Conservation (phyloP, 2,329 filamentous ascomycete species). For the Furcasterigmium furcatum region DNA sequence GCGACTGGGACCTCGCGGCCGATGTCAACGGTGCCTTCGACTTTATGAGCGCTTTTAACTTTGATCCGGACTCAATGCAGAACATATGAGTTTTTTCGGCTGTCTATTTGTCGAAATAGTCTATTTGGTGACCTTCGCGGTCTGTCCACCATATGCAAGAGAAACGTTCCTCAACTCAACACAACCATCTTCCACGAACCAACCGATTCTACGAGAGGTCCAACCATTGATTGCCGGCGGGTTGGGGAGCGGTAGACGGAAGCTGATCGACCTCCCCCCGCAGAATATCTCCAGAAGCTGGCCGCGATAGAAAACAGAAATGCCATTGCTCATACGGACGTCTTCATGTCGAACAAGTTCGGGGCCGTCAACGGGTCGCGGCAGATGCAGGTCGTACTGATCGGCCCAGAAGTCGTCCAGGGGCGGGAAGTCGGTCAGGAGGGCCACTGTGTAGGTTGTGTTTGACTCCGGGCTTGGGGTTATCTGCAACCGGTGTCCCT, state of each 20-base stretch:
- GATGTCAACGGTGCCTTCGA: slow-evolving; percentile 23
- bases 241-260: slow-evolving; percentile 17
- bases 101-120: no score
- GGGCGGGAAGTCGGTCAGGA: slow-evolving; percentile 25
- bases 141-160: no score
- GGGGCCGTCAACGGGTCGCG: slow-evolving; percentile 27
- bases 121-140: not conserved
- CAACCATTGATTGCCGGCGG: slow-evolving; percentile 5
- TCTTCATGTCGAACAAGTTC: slow-evolving; percentile 27
- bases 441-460: slow-evolving; percentile 20
- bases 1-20: slow-evolving; percentile 26
- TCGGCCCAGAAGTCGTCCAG: slow-evolving; percentile 35
- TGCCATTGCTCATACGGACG: slow-evolving; percentile 18
- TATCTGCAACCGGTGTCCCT: slow-evolving; percentile 21
- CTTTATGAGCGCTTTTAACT: slow-evolving; percentile 19
- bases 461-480: slow-evolving; percentile 11
- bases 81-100: no score
- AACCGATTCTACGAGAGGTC: slow-evolving; percentile 15
- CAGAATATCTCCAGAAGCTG: slow-evolving; percentile 23
- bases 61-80: slow-evolving; percentile 16
- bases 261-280: slow-evolving; percentile 23
- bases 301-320: slow-evolving; percentile 19
- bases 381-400: slow-evolving; percentile 26
- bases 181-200: slow-evolving; percentile 24
- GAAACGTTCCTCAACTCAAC: not conserved